Evolutionary conservation across 371 early-diverging fungal species (phyloP).

Genomic region (Mucor indicus): DNA sequence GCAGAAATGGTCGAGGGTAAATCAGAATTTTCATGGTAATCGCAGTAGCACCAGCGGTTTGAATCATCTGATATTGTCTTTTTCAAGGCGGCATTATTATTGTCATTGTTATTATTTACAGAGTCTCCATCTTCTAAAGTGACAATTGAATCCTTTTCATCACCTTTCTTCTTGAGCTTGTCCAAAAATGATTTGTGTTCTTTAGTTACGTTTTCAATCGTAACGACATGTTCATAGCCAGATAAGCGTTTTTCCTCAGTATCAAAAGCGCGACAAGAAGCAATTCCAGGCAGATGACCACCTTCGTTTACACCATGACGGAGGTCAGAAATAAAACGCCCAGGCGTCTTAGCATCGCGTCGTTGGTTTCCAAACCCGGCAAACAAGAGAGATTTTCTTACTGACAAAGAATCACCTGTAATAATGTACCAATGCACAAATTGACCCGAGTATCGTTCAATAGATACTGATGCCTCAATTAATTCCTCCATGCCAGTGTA

Average conservation of each 20-base stretch:
- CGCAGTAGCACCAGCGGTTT: slow-evolving; percentile 13
- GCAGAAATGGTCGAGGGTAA: slow-evolving; percentile 4
- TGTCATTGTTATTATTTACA: background rate
- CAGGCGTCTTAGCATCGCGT: slow-evolving; percentile 5
- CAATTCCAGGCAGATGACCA: slow-evolving; percentile 5
- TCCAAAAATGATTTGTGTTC: background rate
- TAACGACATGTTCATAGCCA: slow-evolving; percentile 1
- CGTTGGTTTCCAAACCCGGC: slow-evolving; percentile 40
- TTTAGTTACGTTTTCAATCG: slow-evolving; percentile 13
- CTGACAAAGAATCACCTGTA: slow-evolving; percentile 14
- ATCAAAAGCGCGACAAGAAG: background rate
- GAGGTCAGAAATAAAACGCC: slow-evolving; percentile 24
- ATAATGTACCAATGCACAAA: slow-evolving; percentile 38
- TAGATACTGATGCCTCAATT: slow-evolving; percentile 38
- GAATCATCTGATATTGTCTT: slow-evolving; percentile 9
- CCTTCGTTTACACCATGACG: slow-evolving; percentile 5
- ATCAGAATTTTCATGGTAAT: slow-evolving; percentile 11
- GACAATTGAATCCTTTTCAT: too few species aligned
- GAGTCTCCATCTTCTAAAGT: too few species aligned
- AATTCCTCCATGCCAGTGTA: slow-evolving; percentile 76
- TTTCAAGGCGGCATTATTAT: background rate
- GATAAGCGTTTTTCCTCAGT: background rate
- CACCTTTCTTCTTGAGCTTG: background rate
- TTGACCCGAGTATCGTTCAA: slow-evolving; percentile 34
- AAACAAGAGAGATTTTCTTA: slow-evolving; percentile 28